Base-by-base conservation (phyloP, 2,329 filamentous ascomycete species). In the Penicillium corylophilum region DNA sequence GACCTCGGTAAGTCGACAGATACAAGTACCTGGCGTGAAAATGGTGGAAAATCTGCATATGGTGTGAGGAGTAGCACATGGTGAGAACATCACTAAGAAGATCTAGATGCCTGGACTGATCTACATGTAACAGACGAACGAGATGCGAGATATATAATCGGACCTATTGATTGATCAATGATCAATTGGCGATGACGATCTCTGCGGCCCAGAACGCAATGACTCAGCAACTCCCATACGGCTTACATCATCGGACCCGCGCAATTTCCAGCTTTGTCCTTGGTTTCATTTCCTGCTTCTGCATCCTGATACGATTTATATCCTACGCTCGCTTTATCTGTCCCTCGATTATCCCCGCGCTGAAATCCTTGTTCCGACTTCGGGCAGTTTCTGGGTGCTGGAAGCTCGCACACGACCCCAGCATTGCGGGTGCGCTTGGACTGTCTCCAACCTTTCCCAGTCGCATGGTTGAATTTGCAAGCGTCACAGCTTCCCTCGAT, bases 221-320 rank as follows among this genome's bases (percentile, higher is more conserved):
- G 47, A 59, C 51, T 59, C 54, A 60, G 49, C 57, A 49, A 36
- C 35, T n/a, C 18, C 16, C 43, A 50, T 26, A 43, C 36, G 22
- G 60, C 58, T 62, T 61, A 62, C 60, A 56, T 62, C 56, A 62
- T 57, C 49, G 26, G 22, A 16, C 28, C 46, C 51, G 33, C 33
- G 31, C 39, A 46, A 23, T 49, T 53, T 54, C 39, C 38, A 47
- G 39, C 46, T 50, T 46, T 24, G 38, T 42, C 41, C 35, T 51
- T 42, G 36, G 22, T 16, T 16, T 31, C 47, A 33, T 47, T 43
- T 43, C 24, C 20, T 26, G 29, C 40, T 45, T 24, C 39, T 26
- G 33, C 13, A 45, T 36, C 29, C n/a, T 26, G 36, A 35, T 48
- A 10, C 12, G 10, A 36, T 42, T 36, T 18, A 18, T 47, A 28